phyloP scores from a whole-genome alignment of 2,329 filamentous ascomycete genomes.

The Penicillium sp. region DNA sequence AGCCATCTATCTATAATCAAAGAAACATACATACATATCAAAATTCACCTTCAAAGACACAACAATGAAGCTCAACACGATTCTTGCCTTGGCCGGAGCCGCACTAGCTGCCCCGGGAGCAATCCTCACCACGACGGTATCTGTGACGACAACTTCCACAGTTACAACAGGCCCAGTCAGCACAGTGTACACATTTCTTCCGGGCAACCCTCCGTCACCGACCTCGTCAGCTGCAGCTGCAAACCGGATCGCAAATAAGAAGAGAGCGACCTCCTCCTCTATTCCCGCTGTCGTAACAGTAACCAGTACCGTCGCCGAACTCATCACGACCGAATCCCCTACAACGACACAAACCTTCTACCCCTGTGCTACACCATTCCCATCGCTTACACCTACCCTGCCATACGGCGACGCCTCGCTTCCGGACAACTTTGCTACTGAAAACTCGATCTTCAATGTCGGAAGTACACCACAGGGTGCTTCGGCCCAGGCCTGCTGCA shows the following conservation, averaged over 20 bases:
- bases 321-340: not conserved
- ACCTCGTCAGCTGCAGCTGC: not conserved
- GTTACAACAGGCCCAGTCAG: constrained; percentile 4
- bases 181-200: constrained; percentile 8
- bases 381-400: constrained; percentile 2
- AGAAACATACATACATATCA: not conserved
- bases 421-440: not conserved
- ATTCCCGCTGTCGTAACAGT: not conserved
- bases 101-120: constrained; percentile 3
- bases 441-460: constrained; percentile 3
- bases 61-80: not conserved
- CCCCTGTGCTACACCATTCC: constrained; percentile 11
- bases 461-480: not conserved
- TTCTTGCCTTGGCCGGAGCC: not conserved
- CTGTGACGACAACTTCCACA: constrained; percentile 5
- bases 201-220: constrained; percentile 7
- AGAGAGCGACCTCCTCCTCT: not conserved
- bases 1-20: no score
- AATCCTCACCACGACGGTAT: not conserved
- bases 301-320: constrained; percentile 3
- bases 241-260: not conserved
- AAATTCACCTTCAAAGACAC: not conserved
- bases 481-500: constrained; percentile 12
- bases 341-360: constrained; percentile 5
- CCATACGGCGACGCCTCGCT: constrained; percentile 8